Base-by-base conservation (phyloP, 2,329 filamentous ascomycete species). In the Verticillium longisporum region DNA sequence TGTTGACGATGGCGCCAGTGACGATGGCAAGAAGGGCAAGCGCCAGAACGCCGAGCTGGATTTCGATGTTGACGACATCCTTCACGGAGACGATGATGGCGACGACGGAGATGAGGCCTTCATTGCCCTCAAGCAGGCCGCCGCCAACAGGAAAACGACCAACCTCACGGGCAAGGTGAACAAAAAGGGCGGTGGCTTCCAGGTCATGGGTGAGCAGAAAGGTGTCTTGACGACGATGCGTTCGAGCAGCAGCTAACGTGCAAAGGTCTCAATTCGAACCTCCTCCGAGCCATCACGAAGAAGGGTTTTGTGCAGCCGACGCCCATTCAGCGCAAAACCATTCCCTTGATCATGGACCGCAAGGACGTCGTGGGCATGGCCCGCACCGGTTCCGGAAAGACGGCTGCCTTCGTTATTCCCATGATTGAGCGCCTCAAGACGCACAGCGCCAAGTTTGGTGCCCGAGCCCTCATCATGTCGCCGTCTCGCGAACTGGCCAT, bases 311-410 rank as follows among this genome's bases (percentile, higher is more conserved):
- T 90, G 0, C 91, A 98, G 2, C 96, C 96, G 4, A 99, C 95
- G 0, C 95, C 95, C 0, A 99, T 99, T 74, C 95, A 99, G 78
- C 87, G 95, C 67, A 98, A 98, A 76, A 91, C 95, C 1, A 97
- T 99, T 56, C 96, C 95, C 4, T 80, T 98, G 60, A 87, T 99
- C 60, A 81, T 98, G 68, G 90, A 96, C 64, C 86, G 89, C 60
- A 91, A 92, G 76, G 95, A 99, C 82, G 91, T 98, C n/a, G 94
- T 99, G 31, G 96, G 93, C 66, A 99, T 99, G 95, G 95, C 95
- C 7, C 84, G 96, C 66, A 99, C 96, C n/a, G 95, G 95, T 72
- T 98, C 93, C 21, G 95, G 95, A 78, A 99, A 99, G 80, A 99
- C 96, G 1, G 95, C 93, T 1, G 95, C 95, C 26, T 99, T 99